Evolutionary conservation across 805 yeast species (phyloP).

Genomic region (Saccharomyces kudriavzevii): DNA sequence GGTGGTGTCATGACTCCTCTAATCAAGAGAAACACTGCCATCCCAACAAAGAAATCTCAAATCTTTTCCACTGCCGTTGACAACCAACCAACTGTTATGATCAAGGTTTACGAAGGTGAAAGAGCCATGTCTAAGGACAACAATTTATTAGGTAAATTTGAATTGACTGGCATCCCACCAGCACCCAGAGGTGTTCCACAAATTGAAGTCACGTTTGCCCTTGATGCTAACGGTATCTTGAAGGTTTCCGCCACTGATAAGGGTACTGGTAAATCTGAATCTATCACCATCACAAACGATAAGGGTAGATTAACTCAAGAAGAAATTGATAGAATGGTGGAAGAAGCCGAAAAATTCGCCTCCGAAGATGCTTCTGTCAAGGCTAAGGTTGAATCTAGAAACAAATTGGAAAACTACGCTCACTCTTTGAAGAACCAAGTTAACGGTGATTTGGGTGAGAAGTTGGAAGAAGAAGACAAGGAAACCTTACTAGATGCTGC

Average conservation of each 20-base stretch:
- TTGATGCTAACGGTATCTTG: constrained; percentile 95
- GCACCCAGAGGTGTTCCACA: constrained; percentile 99
- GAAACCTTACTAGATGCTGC: constrained; percentile 82
- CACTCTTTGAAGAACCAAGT: constrained; percentile 71
- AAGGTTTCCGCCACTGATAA: constrained; percentile 91
- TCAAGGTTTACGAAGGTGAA: constrained; percentile 94
- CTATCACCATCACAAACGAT: constrained; percentile 87
- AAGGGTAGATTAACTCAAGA: constrained; percentile 91
- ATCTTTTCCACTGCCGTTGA: constrained; percentile 93
- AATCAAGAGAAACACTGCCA: constrained; percentile 90
- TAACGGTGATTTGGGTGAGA: constrained; percentile 56
- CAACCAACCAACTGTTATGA: constrained; percentile 90
- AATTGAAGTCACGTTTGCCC: constrained; percentile 93
- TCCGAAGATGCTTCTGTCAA: constrained; percentile 82
- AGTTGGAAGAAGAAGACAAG: constrained; percentile 83
- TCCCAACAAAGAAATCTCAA: constrained; percentile 92
- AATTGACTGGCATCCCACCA: constrained; percentile 93
- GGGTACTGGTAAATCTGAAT: constrained; percentile 88
- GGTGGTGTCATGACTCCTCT: constrained; percentile 97
- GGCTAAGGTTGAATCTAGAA: constrained; percentile 81
- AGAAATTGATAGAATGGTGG: constrained; percentile 95
- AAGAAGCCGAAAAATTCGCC: constrained; percentile 91
- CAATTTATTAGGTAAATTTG: constrained; percentile 93
- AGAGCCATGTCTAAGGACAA: constrained; percentile 91
- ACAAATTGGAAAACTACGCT: constrained; percentile 81